Base-by-base conservation (phyloP, 2,329 filamentous ascomycete species). In the Phialophora macrospora region DNA sequence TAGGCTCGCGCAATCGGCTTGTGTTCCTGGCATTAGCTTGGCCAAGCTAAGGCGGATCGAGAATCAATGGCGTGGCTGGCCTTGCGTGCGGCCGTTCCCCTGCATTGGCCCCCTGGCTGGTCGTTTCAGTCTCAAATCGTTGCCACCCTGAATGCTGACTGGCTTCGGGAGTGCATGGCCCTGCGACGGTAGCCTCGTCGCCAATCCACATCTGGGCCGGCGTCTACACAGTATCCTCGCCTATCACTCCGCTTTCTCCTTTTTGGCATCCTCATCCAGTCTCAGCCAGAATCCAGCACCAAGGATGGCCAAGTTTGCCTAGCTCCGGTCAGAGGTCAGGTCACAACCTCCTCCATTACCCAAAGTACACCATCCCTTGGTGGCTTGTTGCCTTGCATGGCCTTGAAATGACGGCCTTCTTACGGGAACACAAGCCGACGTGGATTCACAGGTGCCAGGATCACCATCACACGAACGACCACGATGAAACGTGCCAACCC, bases 401-500 rank as follows among this genome's bases (percentile, higher is more conserved):
- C 14, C 58, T 61, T 67, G 60, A 67, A 67, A 67, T 56, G 64
- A 67, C 64, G 2, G 11, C 28, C 32, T 8, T 46, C 32, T 52
- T 64, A 60, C 46, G 44, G 12, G 26, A 20, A 32, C 32, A 44
- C 20, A 22, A 7, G n/a, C 48, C 44, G n/a, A 34, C 60, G 24
- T 49, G 30, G 56, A 54, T 51, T 30, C 26, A 41, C 7, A 51
- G 30, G 55, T 55, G 55, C 62, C 57, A 56, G 66, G 63, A 59
- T 68, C 26, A n/a, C 54, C 60, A 57, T 65, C 55, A 58, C 63
- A 64, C 65, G 49, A 62, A 20, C 60, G 62, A 41, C 52, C 62
- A 67, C 63, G 60, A 60, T 70, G 67, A 64, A 71, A 67, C 69
- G 61, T 68, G 69, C 69, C 66, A 69, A 66, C 49, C 54, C 67